Base-by-base conservation (phyloP, 306 rosid species). In the Morella rubra region DNA sequence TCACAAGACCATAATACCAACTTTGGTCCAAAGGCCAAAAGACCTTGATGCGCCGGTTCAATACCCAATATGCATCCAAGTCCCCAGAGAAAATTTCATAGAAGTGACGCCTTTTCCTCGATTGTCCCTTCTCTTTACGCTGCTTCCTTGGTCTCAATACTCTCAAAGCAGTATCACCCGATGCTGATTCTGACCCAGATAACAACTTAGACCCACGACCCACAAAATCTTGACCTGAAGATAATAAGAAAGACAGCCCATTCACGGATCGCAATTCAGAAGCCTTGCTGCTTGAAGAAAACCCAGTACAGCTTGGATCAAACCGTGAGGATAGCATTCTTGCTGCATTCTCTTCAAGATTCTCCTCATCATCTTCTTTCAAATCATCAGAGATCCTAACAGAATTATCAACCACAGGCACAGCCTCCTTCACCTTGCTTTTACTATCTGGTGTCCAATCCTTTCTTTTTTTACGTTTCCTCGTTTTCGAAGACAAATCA, bases 281-380 rank as follows among this genome's bases (percentile, higher is more conserved):
- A 77, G 90, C 82, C 86, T 90, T 88, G 78, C 78, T 72, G 80
- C 81, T 85, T 44, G 85, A 81, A 37, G 95, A 81, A 87, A 89
- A 91, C 37, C 97, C 98, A 55, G 99, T 91, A 84, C 93, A 96
- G 85, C 86, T 92, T 42, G 98, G 97, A 91, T 96, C 96, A 86
- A 96, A 96, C 88, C 99, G 86, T 69, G 99, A 96, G 32, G 99
- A 96, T 73, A 96, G 89, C 99, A 96, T 96, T 83, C 86, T 89
- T 7, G 98, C 98, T 62, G 99, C 99, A 81, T 92, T 96, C 85
- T 92, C 97, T 86, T 96, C 99, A 53, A 96, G 98, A 86, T 96
- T 96, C 81, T 89, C 97, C 82, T 92, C 96, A 59, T 95, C 93
- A 1, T 90, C 96, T 81, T 89, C 96, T 19, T 55, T 86, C 51